phyloP scores from a whole-genome alignment of 2,329 filamentous ascomycete genomes.

The Scedosporium apiospermum region DNA sequence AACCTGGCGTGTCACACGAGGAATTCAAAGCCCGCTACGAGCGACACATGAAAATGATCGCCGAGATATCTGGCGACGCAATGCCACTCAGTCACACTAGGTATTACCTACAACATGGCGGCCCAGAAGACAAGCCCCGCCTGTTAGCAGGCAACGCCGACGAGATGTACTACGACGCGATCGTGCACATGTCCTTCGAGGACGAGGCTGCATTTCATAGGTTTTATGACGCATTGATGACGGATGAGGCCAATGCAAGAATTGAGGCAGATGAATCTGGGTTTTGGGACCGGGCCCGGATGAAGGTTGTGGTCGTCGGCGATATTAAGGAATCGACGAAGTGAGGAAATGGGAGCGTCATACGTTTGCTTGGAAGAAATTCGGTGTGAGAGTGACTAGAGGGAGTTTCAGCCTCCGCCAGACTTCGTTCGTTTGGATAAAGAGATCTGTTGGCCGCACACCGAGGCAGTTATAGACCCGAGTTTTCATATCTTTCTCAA shows the following conservation, averaged over 20 bases:
- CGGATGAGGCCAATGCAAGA: slow-evolving; percentile 3
- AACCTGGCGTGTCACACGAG: slow-evolving; percentile 4
- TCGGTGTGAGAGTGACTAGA: too few relatives aligned
- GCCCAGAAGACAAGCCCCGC: background rate
- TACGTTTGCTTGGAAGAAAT: too few relatives aligned
- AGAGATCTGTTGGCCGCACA: too few relatives aligned
- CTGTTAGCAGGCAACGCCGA: slow-evolving; percentile 4
- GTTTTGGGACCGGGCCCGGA: slow-evolving; percentile 7
- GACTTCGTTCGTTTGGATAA: too few relatives aligned
- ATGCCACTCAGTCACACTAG: slow-evolving; percentile 8
- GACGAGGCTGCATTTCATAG: slow-evolving; percentile 1
- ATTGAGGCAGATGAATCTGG: slow-evolving; percentile 6
- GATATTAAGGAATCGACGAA: slow-evolving; percentile 2
- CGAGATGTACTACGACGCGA: slow-evolving; percentile 6
- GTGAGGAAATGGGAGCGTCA: slow-evolving; percentile 4
- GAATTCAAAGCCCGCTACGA: slow-evolving; percentile 9
- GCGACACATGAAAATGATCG: slow-evolving; percentile 6
- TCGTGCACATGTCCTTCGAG: slow-evolving; percentile 3
- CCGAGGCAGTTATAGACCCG: too few relatives aligned
- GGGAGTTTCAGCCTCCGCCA: too few relatives aligned
- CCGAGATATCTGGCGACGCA: slow-evolving; percentile 2
- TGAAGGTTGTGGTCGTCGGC: slow-evolving; percentile 5
- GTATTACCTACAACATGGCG: slow-evolving; percentile 3
- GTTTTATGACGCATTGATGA: background rate
- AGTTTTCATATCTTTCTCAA: too few relatives aligned